phyloP scores from a whole-genome alignment of 257 asterid genomes.

The Forsythia viridissima region DNA sequence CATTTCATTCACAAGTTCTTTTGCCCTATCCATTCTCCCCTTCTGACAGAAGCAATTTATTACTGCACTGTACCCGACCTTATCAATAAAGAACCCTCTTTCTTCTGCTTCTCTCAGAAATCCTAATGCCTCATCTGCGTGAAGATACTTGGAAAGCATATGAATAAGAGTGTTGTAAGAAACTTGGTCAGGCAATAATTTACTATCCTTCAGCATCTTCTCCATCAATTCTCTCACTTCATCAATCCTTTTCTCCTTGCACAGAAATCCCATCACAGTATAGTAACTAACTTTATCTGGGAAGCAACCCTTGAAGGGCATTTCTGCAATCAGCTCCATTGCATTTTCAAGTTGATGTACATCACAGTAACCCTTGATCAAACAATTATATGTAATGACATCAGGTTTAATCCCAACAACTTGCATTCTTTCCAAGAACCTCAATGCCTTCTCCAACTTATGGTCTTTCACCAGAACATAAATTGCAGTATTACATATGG shows the following conservation, averaged over 20 bases:
- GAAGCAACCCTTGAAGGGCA: conserved; percentile 66
- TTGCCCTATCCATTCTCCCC: conserved; percentile 68
- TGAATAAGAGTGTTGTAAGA: conserved; percentile 72
- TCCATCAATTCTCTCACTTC: conserved; percentile 64
- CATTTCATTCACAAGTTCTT: conserved; percentile 82
- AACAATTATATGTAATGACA: conserved; percentile 70
- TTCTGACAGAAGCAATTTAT: conserved; percentile 67
- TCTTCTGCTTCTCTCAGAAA: conserved; percentile 77
- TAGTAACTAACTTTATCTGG: conserved; percentile 86
- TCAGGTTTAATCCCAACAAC: conserved; percentile 71
- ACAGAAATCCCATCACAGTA: conserved; percentile 67
- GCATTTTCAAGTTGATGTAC: conserved; percentile 54
- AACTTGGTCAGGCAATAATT: conserved; percentile 67
- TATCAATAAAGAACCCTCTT: conserved; percentile 67
- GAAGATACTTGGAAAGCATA: conserved; percentile 73
- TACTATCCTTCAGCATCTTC: conserved; percentile 67
- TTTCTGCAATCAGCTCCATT: conserved; percentile 60
- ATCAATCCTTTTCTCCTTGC: conserved; percentile 61
- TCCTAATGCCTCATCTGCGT: conserved; percentile 66
- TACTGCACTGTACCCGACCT: conserved; percentile 73
- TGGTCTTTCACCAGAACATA: conserved; percentile 84
- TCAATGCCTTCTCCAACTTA: conserved; percentile 70
- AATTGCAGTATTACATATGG: conserved; percentile 73
- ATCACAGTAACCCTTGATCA: conserved; percentile 91
- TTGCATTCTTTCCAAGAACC: conserved; percentile 75